Base-by-base conservation (phyloP, 176 grass and related monocot species). In the Carex littledalei region DNA sequence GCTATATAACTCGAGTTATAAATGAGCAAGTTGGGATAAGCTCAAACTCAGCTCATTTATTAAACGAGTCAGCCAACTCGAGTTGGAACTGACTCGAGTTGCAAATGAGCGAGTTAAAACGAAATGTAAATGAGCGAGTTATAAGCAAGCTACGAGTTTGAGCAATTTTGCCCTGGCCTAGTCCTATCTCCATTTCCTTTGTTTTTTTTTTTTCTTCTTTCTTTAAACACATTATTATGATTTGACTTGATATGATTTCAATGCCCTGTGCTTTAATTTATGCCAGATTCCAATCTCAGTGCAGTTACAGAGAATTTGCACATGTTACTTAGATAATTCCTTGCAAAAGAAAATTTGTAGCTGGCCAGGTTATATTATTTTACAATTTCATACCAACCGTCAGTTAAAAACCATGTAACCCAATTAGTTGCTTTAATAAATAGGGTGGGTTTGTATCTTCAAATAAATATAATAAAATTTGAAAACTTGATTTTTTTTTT, bases 121-220 rank as follows among this genome's bases (percentile, higher is more conserved):
- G 26, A 26, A 26, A 0, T 26, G 26, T 26, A 26, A 26, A 26
- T 26, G 26, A 26, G 26, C 26, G 24, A 24, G 24, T 24, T 24
- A 24, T 24, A 0, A 24, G 24, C 24, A 1, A 26, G 26, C 1
- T 26, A 26, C 26, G 26, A 26, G 26, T 26, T 26, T 26, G 26
- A 26, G 26, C 26, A 26, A 1, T 26, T 26, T 26, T 26, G 26
- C 26, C 26, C 0, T 26, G 26, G 1, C 26, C 26, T 26, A 26
- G 86, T 87, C 84, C 86, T 92, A 85, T 91, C 52, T 87, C 80
- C 65, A 79, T 67, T 91, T 86, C 84, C 43, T 86, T 86, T 86
- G 89, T 88, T 80, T 78, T 90, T 58, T 69, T 60, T 90, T 58
- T 58, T 60, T 81, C 80, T 89, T 66, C 57, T 74, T 77, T 39